Evolutionary conservation across 441 rosid genomes (phyloP).

Genomic region (Adansonia grandidieri): DNA sequence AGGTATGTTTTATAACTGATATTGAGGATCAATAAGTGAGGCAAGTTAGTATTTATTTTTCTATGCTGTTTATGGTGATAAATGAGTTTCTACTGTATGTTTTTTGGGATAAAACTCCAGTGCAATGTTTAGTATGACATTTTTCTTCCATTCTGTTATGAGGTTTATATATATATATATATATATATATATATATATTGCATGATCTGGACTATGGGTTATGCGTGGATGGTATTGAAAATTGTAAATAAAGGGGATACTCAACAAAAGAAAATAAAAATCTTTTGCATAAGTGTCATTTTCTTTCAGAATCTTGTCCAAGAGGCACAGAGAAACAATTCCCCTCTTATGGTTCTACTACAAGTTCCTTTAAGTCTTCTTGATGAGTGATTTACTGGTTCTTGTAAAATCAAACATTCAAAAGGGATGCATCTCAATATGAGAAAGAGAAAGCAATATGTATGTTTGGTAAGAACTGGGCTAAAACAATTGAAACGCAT

Average conservation of each 20-base stretch:
- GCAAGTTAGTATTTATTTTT: neutral
- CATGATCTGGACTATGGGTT: neutral
- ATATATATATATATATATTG: neutral
- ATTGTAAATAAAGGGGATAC: neutral
- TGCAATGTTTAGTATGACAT: neutral
- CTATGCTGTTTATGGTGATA: neutral
- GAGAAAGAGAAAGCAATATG: neutral
- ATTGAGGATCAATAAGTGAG: conserved; percentile 4
- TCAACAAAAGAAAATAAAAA: neutral
- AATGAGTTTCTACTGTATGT: neutral
- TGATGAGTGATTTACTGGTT: neutral
- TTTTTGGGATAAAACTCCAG: neutral
- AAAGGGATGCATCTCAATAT: neutral
- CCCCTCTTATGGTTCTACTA: neutral
- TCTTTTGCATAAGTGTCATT: neutral
- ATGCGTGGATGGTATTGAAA: neutral
- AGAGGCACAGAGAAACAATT: neutral
- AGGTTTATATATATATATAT: neutral
- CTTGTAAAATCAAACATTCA: neutral
- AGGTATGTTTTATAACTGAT: conserved; percentile 51
- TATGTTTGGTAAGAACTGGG: neutral
- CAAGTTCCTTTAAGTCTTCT: neutral
- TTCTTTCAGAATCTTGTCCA: neutral
- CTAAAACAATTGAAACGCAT: conserved; percentile 8
- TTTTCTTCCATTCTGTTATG: neutral